Conservation (phyloP, 345 rosid species). For the Euphorbia peplus region DNA sequence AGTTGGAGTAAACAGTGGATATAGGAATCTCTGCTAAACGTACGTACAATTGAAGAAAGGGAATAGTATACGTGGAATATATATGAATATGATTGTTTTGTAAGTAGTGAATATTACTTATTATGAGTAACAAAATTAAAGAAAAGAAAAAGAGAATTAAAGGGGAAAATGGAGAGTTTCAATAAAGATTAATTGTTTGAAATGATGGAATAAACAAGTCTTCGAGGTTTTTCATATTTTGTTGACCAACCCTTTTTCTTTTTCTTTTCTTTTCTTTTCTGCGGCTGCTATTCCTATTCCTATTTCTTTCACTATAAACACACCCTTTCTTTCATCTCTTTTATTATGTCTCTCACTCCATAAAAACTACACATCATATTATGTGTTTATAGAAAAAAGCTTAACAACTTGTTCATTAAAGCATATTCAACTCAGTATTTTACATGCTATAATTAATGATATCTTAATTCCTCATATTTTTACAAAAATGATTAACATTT, state of each 20-base stretch:
- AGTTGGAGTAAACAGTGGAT: neutral
- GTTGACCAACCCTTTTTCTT: slow-evolving; percentile 52
- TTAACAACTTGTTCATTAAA: too few relatives aligned
- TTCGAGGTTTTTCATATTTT: slow-evolving; percentile 42
- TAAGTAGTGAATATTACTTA: neutral
- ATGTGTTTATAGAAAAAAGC: too few relatives aligned
- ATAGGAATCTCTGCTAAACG: neutral
- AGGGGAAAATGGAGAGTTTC: slow-evolving; percentile 46
- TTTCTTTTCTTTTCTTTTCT: slow-evolving; percentile 16
- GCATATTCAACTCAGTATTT: too few relatives aligned
- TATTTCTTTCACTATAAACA: too few relatives aligned
- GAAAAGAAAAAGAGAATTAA: slow-evolving; percentile 18
- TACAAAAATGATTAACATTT: too few relatives aligned
- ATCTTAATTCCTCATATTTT: too few relatives aligned
- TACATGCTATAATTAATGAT: too few relatives aligned
- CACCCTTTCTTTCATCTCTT: neutral
- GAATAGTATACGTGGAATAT: too few relatives aligned
- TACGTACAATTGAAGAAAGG: too few relatives aligned
- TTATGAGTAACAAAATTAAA: slow-evolving; percentile 15
- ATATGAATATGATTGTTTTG: neutral
- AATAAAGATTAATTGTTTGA: slow-evolving; percentile 51
- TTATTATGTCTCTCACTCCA: neutral
- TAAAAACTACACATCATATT: slow-evolving; percentile 3
- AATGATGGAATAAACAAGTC: slow-evolving; percentile 39
- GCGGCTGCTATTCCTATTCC: slow-evolving; percentile 40